phyloP scores from a whole-genome alignment of 345 rosid genomes.

The Eutrema yunnanense region DNA sequence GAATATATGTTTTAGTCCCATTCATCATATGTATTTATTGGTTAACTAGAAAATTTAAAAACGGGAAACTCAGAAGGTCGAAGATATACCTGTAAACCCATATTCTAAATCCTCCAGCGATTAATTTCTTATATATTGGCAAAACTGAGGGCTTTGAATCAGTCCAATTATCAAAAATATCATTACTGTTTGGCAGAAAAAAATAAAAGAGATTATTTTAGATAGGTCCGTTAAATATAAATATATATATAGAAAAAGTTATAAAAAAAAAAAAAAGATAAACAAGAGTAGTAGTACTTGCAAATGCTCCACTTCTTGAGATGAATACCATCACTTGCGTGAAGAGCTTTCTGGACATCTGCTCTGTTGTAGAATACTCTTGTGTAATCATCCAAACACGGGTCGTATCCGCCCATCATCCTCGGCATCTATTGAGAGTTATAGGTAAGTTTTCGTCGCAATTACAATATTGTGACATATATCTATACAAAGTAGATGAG shows the following conservation, averaged over 20 bases:
- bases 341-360: constrained; percentile 82
- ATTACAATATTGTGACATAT: background rate
- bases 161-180: constrained; percentile 44
- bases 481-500: background rate
- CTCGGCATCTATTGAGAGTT: constrained; percentile 56
- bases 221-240: too few species aligned
- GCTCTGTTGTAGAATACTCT: constrained; percentile 63
- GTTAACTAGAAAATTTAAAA: background rate
- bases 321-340: constrained; percentile 53
- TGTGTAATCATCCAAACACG: constrained; percentile 75
- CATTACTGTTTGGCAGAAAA: constrained; percentile 28
- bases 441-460: background rate
- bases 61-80: background rate
- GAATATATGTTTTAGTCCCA: background rate
- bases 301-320: constrained; percentile 82
- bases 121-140: constrained; percentile 70
- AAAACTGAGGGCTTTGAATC: constrained; percentile 54
- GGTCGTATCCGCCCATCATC: constrained; percentile 78
- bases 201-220: background rate
- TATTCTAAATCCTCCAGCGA: constrained; percentile 59
- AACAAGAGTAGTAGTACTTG: constrained; percentile 47
- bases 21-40: background rate
- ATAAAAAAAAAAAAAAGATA: background rate
- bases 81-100: constrained; percentile 79
- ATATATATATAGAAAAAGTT: background rate